Evolutionary conservation across 2,329 filamentous ascomycete species (phyloP).

Genomic region (Beauveria medogensis): DNA sequence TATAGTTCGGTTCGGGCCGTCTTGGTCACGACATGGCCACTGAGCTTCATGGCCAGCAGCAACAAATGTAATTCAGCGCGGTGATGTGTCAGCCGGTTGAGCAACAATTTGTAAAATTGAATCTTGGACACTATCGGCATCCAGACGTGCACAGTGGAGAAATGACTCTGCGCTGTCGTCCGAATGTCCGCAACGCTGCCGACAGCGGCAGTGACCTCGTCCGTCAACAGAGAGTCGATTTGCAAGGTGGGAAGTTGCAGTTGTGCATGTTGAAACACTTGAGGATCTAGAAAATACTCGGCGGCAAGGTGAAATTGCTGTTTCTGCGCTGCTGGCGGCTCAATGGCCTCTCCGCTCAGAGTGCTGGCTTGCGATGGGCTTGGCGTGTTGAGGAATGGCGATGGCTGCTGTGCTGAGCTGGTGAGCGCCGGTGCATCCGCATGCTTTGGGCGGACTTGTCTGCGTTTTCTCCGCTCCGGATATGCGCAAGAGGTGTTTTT

Average conservation of each 20-base stretch:
- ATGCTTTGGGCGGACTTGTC: neutral
- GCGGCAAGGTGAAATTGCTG: neutral
- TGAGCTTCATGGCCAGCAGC: slow-evolving; percentile 12
- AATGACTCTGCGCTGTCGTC: slow-evolving; percentile 7
- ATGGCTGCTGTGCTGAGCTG: neutral
- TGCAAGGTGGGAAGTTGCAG: neutral
- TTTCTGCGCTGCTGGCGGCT: neutral
- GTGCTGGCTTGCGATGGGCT: slow-evolving; percentile 5
- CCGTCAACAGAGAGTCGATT: neutral
- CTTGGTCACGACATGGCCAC: neutral
- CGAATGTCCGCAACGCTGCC: slow-evolving; percentile 12
- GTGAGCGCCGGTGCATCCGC: neutral
- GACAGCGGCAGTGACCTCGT: neutral
- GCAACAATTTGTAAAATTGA: slow-evolving; percentile 6
- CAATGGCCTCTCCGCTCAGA: neutral
- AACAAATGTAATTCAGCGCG: slow-evolving; percentile 9
- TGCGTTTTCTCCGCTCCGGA: slow-evolving; percentile 4
- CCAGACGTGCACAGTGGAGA: slow-evolving; percentile 13
- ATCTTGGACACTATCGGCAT: slow-evolving; percentile 13
- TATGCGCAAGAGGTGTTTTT: neutral
- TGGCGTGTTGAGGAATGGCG: neutral
- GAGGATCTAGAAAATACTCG: neutral
- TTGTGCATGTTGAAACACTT: slow-evolving; percentile 1
- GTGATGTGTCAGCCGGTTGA: slow-evolving; percentile 5
- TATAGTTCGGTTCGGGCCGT: slow-evolving; percentile 8